These are phyloP conservation scores for Prunus fruticosa DNA, from an alignment of 306 rosid species.

Conservation along the genomic window DNA sequence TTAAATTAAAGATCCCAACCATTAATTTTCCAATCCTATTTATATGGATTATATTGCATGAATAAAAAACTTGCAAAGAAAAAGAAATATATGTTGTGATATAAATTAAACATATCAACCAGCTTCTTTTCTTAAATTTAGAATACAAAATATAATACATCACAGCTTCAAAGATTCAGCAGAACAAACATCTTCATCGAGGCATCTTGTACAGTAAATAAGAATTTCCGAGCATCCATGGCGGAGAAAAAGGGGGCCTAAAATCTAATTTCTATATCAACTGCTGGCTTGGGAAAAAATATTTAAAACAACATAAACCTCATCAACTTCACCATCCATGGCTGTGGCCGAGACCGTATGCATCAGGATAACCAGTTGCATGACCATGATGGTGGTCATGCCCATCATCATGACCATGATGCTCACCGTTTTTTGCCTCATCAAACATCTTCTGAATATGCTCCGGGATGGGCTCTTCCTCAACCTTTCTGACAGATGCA, in stretches of 20 bases:
- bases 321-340: constrained; percentile 48
- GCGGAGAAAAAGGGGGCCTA: neutral
- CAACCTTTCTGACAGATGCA: constrained; percentile 55
- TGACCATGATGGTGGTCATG: constrained; percentile 36
- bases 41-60: too few relatives aligned
- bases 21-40: too few relatives aligned
- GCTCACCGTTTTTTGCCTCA: constrained; percentile 47
- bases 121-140: neutral
- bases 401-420: constrained; percentile 27
- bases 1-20: too few relatives aligned
- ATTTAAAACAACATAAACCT: neutral
- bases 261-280: constrained; percentile 10
- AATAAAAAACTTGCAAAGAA: neutral
- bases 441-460: constrained; percentile 60
- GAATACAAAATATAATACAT: constrained; percentile 6
- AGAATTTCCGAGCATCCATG: neutral
- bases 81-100: neutral
- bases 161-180: constrained; percentile 3
- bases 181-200: neutral
- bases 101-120: neutral
- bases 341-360: constrained; percentile 70
- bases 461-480: constrained; percentile 62
- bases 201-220: constrained; percentile 5
- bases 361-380: constrained; percentile 52
- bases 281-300: neutral